phyloP scores from a whole-genome alignment of 208 protist genomes.

The Trypanosoma theileri region DNA sequence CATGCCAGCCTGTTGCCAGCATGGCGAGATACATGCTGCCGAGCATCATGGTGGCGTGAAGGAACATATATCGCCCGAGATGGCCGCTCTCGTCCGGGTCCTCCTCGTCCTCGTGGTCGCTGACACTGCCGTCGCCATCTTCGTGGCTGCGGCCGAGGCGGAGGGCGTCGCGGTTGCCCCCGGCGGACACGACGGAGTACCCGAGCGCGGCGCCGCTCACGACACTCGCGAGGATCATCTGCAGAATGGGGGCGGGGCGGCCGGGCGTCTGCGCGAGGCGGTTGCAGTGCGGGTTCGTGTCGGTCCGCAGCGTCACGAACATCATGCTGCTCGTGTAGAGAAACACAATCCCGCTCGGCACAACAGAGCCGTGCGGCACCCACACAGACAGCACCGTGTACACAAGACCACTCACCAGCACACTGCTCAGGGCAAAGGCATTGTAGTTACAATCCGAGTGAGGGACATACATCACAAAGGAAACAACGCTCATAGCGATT shows the following conservation, averaged over 20 bases:
- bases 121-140: no score
- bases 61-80: constrained; percentile 90
- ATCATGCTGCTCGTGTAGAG: constrained; percentile 87
- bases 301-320: constrained; percentile 81
- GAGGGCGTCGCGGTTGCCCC: constrained; percentile 61
- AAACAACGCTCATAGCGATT: constrained; percentile 43
- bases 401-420: constrained; percentile 69
- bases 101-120: constrained; percentile 78
- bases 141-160: constrained; percentile 60
- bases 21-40: constrained; percentile 94
- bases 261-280: constrained; percentile 32
- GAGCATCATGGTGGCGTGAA: constrained; percentile 93
- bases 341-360: constrained; percentile 92
- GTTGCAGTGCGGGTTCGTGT: constrained; percentile 66
- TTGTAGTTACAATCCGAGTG: constrained; percentile 85
- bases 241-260: constrained; percentile 36
- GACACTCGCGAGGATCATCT: constrained; percentile 61
- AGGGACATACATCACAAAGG: constrained; percentile 79
- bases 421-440: constrained; percentile 78
- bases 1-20: constrained; percentile 91
- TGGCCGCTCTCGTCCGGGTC: constrained; percentile 79
- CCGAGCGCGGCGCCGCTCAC: constrained; percentile 68
- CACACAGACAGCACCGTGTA: constrained; percentile 85
- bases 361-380: constrained; percentile 85
- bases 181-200: constrained; percentile 75